Base-by-base conservation (phyloP, 345 rosid species). In the Linum tenue region DNA sequence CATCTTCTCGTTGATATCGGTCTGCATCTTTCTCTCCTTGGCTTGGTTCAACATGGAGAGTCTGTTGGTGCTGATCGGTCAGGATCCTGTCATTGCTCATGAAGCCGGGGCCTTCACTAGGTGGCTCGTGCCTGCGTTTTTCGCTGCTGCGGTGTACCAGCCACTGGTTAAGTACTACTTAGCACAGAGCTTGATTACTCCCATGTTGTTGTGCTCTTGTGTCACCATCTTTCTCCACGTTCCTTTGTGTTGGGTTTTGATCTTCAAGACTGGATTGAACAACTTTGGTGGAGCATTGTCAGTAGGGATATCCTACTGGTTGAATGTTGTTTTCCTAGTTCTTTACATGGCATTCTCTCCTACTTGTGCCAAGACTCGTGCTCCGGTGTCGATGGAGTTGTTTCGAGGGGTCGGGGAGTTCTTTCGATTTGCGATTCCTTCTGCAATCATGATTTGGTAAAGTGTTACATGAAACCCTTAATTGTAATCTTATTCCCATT, bases 381-480 rank as follows among this genome's bases (percentile, higher is more conserved):
- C 50, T 39, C 41, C 69, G 3, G 17, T 75, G 43, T 64, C 75
- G 5, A 59, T 55, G 53, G 69, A 70, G 50, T 22, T 64, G 39
- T 60, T 70, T 60, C 64, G 39, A 2, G 73, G 70, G 65, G 63
- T 75, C 17, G 68, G 68, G 17, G 69, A 67, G 56, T 75, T 75
- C 75, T 59, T 67, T 43, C 58, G 66, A 5, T 59, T 66, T 37
- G 64, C 70, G 1, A 10, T 75, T 17, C 78, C 78, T 44, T 71
- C 78, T 38, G 64, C 66, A 5, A 22, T 64, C 6, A 75, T 75
- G 78, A 44, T 68, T 17, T 75, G 72, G 75, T 71, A 71, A 48
- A 12, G 6, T 8, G 9, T 48, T 48, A 12, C 7, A 9, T 22
- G 31, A 0, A 22, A 22, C 31, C 53, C 6, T 9, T 6, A 12